Evolutionary conservation across 2,329 filamentous ascomycete species (phyloP).

Genomic region (Talaromyces sp.): DNA sequence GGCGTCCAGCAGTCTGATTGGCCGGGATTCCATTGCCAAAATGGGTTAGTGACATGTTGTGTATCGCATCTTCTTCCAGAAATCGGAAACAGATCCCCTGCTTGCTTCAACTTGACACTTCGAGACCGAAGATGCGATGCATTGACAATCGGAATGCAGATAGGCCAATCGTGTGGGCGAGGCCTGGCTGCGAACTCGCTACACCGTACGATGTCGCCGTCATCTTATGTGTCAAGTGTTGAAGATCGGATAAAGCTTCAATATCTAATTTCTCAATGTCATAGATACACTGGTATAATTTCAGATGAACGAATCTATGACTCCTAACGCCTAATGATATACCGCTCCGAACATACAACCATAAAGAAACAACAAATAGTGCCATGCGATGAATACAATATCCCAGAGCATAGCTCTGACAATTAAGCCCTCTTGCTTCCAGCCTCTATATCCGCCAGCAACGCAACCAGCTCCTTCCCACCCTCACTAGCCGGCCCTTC

Average conservation of each 20-base stretch:
- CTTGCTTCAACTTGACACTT: not conserved
- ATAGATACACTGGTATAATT: not conserved
- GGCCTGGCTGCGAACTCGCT: not conserved
- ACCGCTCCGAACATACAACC: not conserved
- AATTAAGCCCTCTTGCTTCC: conserved; percentile 20
- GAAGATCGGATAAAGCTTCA: conserved; percentile 2
- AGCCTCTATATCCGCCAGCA: conserved; percentile 61
- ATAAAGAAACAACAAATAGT: not conserved
- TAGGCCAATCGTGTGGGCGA: not conserved
- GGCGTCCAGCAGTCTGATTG: not conserved
- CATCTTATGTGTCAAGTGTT: conserved; percentile 1
- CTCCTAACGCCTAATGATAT: not conserved
- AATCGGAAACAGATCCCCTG: conserved; percentile 20
- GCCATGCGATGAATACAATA: not conserved
- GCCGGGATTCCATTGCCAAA: conserved; percentile 16
- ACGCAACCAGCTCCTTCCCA: conserved; percentile 55
- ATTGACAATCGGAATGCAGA: not conserved
- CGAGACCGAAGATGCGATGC: conserved; percentile 1
- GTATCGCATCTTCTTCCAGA: conserved; percentile 18
- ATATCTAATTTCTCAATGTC: not conserved
- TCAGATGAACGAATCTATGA: not conserved
- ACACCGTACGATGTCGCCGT: not conserved
- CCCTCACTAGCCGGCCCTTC: conserved; percentile 62
- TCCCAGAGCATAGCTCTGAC: not conserved
- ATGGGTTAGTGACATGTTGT: not conserved